phyloP scores from a whole-genome alignment of 129 eudicot genomes.

The Saussurea involucrata region DNA sequence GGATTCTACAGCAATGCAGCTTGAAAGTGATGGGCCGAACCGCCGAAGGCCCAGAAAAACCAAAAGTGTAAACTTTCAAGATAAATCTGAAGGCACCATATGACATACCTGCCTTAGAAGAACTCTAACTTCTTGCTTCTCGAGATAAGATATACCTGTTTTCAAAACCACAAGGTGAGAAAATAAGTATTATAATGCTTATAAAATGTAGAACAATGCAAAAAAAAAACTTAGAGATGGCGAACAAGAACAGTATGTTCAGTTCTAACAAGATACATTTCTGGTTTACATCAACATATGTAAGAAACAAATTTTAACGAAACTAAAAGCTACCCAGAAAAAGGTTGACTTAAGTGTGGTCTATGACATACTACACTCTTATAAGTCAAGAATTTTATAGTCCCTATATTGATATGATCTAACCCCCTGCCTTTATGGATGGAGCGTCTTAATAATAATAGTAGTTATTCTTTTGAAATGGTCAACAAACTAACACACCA shows the following conservation, averaged over 20 bases:
- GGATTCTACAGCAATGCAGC: no score
- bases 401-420: no score
- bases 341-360: not conserved
- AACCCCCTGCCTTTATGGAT: no score
- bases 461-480: no score
- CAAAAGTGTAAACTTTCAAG: not conserved
- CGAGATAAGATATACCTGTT: conserved; percentile 76
- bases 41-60: not conserved
- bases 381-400: no score
- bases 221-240: no score
- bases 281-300: not conserved
- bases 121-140: conserved; percentile 81
- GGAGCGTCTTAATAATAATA: no score
- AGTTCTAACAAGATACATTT: no score
- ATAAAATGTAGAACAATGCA: no score
- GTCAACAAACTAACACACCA: not conserved
- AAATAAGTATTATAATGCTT: not conserved
- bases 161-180: conserved; percentile 14
- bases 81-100: not conserved
- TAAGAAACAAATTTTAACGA: not conserved
- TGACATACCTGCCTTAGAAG: conserved; percentile 83
- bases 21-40: no score
- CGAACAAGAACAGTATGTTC: no score
- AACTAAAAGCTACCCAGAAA: not conserved
- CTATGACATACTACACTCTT: no score